A percentile compares a stretch with the other conserved stretches of the same genome.
phyloP scores from a whole-genome alignment of 2,329 filamentous ascomycete genomes.

The Epichloe festucae region DNA sequence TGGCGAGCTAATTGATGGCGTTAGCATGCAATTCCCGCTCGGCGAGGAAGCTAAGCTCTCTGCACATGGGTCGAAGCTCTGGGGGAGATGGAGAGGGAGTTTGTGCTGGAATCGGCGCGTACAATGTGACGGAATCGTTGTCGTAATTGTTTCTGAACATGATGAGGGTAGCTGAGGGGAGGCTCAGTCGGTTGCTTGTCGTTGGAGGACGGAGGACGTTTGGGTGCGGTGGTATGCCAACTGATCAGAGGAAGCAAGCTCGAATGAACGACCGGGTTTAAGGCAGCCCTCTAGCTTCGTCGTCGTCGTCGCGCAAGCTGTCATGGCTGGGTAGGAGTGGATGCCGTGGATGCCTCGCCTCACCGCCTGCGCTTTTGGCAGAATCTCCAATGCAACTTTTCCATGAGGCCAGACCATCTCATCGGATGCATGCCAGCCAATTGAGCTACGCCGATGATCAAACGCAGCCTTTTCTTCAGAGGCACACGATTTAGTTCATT shows the following conservation, averaged over 20 bases:
- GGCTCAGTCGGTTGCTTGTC: conserved; percentile 3
- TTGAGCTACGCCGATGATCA: background rate
- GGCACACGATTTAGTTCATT: background rate
- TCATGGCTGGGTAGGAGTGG: background rate
- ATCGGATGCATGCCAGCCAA: background rate
- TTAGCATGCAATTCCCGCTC: conserved; percentile 14
- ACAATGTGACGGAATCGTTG: conserved; percentile 99
- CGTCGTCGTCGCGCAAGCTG: conserved; percentile 7
- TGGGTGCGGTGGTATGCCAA: conserved; percentile 3
- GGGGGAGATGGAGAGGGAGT: background rate
- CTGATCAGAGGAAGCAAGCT: conserved; percentile 2
- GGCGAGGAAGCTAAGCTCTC: background rate
- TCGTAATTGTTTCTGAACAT: conserved; percentile 99
- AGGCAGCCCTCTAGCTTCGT: conserved; percentile 14
- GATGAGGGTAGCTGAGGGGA: conserved; percentile 22
- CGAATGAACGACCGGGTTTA: conserved; percentile 9
- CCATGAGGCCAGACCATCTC: background rate
- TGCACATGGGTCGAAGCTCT: background rate
- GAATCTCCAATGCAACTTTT: background rate
- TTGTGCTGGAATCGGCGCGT: conserved; percentile 26
- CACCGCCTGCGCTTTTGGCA: conserved; percentile 9
- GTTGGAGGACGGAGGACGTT: background rate
- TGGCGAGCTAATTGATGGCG: conserved; percentile 60
- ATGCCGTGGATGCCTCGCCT: conserved; percentile 6
- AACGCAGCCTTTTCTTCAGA: background rate